Evolutionary conservation across 345 rosid genomes (phyloP), one percentile per base, ranked within the genome.

Genomic region (Eutrema yunnanense): DNA sequence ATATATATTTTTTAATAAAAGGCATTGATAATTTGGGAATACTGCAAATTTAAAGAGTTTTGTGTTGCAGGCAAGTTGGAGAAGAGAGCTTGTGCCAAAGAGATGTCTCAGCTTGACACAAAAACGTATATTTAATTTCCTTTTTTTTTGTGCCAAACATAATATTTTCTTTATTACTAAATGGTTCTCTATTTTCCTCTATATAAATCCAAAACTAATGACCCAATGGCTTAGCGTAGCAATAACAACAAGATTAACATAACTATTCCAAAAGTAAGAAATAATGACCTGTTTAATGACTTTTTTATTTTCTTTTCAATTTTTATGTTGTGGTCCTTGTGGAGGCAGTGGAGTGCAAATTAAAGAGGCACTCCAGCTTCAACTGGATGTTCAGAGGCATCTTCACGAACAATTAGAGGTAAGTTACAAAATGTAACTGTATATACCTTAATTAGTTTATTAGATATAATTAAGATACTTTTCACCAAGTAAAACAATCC

Each of bases 371-470:
- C 71, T 92, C 58, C 89, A 84, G 61, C 81, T 92, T 63, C 99
- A 90, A 58, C 74, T 90, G 40, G 96, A 92, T 73, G 92, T 92
- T 43, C 99, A 95, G 71, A 83, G 87, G 85, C 88, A 86, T 75
- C 96, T 95, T 47, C 97, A 92, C 55, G 98, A 95, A 62, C 99
- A 92, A 78, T 67, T 95, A 74, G 98, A 92, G 97, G 98, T 90
- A 85, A 29, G 9, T 65, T 22, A 29, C 65, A 62, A 53, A 44
- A 36, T 34, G 41, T 52, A 9, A 4, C 40, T 36, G 16, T 37
- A 27, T 37, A 27, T 43, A 37, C 4, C 22, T 66, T 22, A 55
- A 11, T 49, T 48, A 16, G 9, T 57, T 50, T 48, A 22, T 12
- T 10, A 16, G 6, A 68, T 8, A 52, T 7, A 73, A 42, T 29